Percentiles rank a stretch among this genome's conserved stretches.
phyloP scores from a whole-genome alignment of 495 filamentous ascomycete species.

The Lophium mytilinum region DNA sequence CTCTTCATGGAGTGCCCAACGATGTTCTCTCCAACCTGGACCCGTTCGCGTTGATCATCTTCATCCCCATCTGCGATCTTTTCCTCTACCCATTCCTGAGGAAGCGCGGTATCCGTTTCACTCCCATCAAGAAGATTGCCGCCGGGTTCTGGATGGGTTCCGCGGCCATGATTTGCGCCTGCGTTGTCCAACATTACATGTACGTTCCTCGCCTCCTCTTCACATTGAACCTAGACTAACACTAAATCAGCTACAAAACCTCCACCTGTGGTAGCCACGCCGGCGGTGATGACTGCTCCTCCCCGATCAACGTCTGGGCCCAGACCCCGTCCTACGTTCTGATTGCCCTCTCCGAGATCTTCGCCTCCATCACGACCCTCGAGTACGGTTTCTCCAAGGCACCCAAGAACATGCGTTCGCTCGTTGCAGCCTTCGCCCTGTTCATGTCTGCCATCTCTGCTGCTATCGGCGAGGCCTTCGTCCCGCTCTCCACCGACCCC shows the following conservation, averaged over 20 bases:
- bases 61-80: constrained; percentile 64
- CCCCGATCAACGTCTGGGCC: constrained; percentile 26
- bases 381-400: constrained; percentile 72
- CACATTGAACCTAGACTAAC: not conserved
- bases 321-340: constrained; percentile 55
- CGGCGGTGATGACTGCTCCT: constrained; percentile 1
- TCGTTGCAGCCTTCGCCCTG: constrained; percentile 59
- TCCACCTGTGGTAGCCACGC: constrained; percentile 7
- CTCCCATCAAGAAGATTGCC: constrained; percentile 66
- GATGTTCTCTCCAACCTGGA: constrained; percentile 76
- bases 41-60: constrained; percentile 45
- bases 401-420: constrained; percentile 64
- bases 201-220: not conserved
- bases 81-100: constrained; percentile 63
- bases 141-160: constrained; percentile 43
- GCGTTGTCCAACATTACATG: constrained; percentile 18
- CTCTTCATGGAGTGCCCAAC: constrained; percentile 64
- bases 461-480: constrained; percentile 62
- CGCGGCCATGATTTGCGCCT: constrained; percentile 19
- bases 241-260: constrained; percentile 5
- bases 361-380: constrained; percentile 45
- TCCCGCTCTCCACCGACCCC: constrained; percentile 57
- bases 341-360: constrained; percentile 59
- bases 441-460: constrained; percentile 63
- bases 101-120: constrained; percentile 54